Conservation (phyloP, 371 early-diverging fungal genomes). For the Mucor mucedo region DNA sequence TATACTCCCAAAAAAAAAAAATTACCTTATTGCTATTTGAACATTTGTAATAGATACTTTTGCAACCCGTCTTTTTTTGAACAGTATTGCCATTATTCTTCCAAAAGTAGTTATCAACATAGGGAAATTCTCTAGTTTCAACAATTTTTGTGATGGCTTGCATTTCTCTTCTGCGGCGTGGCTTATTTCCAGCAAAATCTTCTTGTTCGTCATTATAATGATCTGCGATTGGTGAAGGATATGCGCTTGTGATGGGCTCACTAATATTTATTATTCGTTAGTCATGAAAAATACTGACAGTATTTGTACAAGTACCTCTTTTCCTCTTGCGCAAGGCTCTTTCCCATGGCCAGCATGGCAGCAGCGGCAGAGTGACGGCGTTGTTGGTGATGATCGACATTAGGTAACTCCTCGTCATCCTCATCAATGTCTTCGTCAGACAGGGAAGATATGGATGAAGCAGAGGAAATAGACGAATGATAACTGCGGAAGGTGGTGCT, state of each 20-base stretch:
- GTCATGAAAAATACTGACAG: neutral
- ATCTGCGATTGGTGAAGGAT: slow-evolving; percentile 42
- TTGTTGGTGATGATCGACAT: slow-evolving; percentile 30
- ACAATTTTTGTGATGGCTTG: slow-evolving; percentile 69
- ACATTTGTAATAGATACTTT: slow-evolving; percentile 64
- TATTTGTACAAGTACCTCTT: slow-evolving; percentile 5
- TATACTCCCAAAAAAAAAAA: slow-evolving; percentile 4
- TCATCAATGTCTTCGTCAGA: slow-evolving; percentile 18
- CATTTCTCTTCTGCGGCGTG: slow-evolving; percentile 64
- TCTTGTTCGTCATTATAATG: slow-evolving; percentile 15
- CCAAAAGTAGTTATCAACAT: slow-evolving; percentile 64
- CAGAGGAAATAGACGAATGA: slow-evolving; percentile 12
- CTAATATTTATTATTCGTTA: neutral
- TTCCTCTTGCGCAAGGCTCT: slow-evolving; percentile 2
- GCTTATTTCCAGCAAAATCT: slow-evolving; percentile 10
- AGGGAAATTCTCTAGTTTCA: slow-evolving; percentile 63
- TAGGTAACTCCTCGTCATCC: slow-evolving; percentile 5
- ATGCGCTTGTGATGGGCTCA: slow-evolving; percentile 13
- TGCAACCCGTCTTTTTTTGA: slow-evolving; percentile 67
- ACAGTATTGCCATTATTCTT: slow-evolving; percentile 65
- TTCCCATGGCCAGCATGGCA: slow-evolving; percentile 55
- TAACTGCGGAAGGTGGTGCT: slow-evolving; percentile 6
- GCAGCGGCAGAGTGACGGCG: slow-evolving; percentile 55
- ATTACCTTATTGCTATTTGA: slow-evolving; percentile 48
- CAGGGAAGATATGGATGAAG: slow-evolving; percentile 15